These are phyloP conservation scores for Boletus sp. DNA, from an alignment of 1,284 basidiomycete genomes.

Conservation along the genomic window DNA sequence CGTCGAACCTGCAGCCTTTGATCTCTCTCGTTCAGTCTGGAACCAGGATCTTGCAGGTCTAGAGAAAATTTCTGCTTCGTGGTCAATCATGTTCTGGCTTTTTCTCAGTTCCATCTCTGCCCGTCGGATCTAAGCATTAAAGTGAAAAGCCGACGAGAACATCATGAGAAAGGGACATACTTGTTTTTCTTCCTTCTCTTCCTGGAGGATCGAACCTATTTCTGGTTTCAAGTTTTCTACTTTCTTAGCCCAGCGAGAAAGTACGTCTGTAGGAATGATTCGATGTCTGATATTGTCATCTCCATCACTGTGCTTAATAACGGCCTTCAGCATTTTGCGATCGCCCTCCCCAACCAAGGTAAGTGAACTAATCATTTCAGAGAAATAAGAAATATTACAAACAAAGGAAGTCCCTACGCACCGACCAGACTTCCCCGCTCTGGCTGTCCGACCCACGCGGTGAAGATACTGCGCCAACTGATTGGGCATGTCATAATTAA, in stretches of 20 bases:
- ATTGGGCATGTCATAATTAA: conserved; percentile 97
- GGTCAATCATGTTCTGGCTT: conserved; percentile 93
- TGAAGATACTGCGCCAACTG: conserved; percentile 94
- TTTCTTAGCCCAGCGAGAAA: conserved; percentile 68
- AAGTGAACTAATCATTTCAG: conserved; percentile 61
- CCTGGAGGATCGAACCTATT: conserved; percentile 77
- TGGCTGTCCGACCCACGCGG: conserved; percentile 93
- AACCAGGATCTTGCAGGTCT: conserved; percentile 98
- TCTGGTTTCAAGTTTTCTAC: conserved; percentile 77
- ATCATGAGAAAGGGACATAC: conserved; percentile 38
- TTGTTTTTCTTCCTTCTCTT: conserved; percentile 96
- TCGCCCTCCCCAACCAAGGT: conserved; percentile 96
- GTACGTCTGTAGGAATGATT: conserved; percentile 77
- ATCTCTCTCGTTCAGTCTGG: conserved; percentile 85
- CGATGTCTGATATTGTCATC: conserved; percentile 89
- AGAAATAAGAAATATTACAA: conserved; percentile 1
- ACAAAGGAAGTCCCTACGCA: conserved; percentile 36
- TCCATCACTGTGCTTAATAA: conserved; percentile 81
- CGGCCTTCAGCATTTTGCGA: conserved; percentile 94
- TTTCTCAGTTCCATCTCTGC: conserved; percentile 97
- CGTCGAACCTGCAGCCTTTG: conserved; percentile 67
- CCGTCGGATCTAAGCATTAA: conserved; percentile 57
- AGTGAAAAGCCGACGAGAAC: conserved; percentile 15
- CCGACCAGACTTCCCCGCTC: conserved; percentile 91
- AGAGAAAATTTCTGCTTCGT: conserved; percentile 91